Percentiles rank a stretch among this genome's conserved stretches.
Evolutionary conservation across 345 rosid species (phyloP).

Genomic region (Adansonia digitata): DNA sequence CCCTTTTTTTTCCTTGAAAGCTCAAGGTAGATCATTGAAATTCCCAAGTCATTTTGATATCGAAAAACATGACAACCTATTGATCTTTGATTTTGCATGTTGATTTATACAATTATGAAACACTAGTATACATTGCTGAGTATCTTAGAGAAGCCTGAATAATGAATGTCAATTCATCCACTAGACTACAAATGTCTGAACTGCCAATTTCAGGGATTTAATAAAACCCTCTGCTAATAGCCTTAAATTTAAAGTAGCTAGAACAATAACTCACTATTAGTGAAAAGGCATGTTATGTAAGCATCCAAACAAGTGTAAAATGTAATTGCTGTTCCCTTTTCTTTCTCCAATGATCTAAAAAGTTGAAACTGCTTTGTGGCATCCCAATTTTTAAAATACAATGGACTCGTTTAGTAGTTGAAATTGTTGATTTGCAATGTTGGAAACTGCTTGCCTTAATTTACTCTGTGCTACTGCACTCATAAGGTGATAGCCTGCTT

Average conservation of each 20-base stretch:
- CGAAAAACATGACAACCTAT: not conserved
- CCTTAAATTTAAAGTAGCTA: not conserved
- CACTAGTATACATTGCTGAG: not conserved
- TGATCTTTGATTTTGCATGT: not conserved
- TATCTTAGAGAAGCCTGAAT: not conserved
- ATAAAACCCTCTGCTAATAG: not conserved
- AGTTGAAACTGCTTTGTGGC: not conserved
- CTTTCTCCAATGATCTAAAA: not conserved
- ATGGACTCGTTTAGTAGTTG: not conserved
- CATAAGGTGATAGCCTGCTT: not conserved
- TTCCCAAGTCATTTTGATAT: not conserved
- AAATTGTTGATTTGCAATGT: not conserved
- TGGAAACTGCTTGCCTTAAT: not conserved
- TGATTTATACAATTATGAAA: not conserved
- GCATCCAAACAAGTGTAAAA: not conserved
- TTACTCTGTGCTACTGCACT: not conserved
- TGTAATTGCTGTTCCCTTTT: not conserved
- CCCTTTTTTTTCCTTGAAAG: not conserved
- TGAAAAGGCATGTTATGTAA: not conserved
- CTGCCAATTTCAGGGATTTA: not conserved
- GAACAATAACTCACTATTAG: not conserved
- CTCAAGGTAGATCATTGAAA: not conserved
- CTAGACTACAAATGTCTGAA: not conserved
- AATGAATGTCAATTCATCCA: not conserved
- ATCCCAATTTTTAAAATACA: not conserved